Percentiles rank a stretch among this genome's conserved stretches.
Conservation (phyloP, 2,329 filamentous ascomycete genomes). For the Chrysoporthe puriensis region DNA sequence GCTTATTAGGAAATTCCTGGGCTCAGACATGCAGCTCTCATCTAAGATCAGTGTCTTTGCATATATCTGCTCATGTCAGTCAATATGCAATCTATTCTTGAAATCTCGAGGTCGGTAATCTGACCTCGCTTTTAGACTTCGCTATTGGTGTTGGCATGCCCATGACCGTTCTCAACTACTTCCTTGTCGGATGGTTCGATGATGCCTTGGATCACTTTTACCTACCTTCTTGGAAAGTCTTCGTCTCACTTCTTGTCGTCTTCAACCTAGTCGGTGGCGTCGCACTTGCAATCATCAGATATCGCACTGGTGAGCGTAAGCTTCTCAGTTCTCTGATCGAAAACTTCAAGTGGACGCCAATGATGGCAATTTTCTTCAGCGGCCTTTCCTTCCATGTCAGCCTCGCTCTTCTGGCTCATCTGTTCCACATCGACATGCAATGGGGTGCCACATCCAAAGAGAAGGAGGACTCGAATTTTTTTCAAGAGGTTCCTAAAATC, state of each 20-base stretch:
- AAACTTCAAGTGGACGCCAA: constrained; percentile 66
- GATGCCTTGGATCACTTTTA: constrained; percentile 69
- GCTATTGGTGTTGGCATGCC: constrained; percentile 70
- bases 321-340: constrained; percentile 52
- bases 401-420: constrained; percentile 44
- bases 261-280: constrained; percentile 66
- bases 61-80: constrained; percentile 58
- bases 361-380: constrained; percentile 51
- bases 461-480: constrained; percentile 58
- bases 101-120: background rate
- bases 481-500: constrained; percentile 58
- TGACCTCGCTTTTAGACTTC: constrained; percentile 60
- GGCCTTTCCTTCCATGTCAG: constrained; percentile 47
- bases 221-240: constrained; percentile 66
- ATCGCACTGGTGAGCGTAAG: constrained; percentile 59
- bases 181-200: constrained; percentile 72
- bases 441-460: constrained; percentile 63
- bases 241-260: constrained; percentile 64
- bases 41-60: constrained; percentile 74
- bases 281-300: constrained; percentile 63
- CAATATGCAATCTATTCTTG: background rate
- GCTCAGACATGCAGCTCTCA: constrained; percentile 63
- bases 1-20: constrained; percentile 65
- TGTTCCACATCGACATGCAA: constrained; percentile 46
- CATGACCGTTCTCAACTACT: constrained; percentile 71